phyloP scores from a whole-genome alignment of 768 basidiomycete genomes.

The Sarcomyxa edulis region DNA sequence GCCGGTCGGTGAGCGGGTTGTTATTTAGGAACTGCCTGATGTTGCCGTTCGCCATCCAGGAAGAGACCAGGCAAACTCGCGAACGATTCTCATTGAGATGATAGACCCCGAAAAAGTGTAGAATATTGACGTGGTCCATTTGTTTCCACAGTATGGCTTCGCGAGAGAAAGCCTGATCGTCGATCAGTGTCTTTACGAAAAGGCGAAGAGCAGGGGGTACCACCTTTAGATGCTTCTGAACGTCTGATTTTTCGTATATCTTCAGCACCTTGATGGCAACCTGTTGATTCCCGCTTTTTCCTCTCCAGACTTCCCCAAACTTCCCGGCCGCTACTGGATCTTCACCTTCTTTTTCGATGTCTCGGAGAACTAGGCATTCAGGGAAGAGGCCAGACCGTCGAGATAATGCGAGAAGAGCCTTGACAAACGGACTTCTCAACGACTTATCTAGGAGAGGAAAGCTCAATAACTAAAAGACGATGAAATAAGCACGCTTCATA shows the following conservation, averaged over 20 bases:
- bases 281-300: neutral
- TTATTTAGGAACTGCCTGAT: constrained; percentile 19
- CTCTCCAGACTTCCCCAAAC: constrained; percentile 9
- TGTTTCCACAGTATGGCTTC: constrained; percentile 27
- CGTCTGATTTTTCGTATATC: constrained; percentile 2
- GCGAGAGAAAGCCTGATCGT: constrained; percentile 18
- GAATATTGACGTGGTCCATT: constrained; percentile 22
- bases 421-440: neutral
- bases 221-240: constrained; percentile 7
- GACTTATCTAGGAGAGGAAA: neutral
- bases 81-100: constrained; percentile 17
- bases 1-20: constrained; percentile 13
- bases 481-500: neutral
- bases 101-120: constrained; percentile 32
- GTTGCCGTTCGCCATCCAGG: constrained; percentile 34
- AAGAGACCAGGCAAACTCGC: constrained; percentile 29
- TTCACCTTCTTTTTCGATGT: neutral
- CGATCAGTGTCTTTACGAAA: neutral
- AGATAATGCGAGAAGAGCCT: constrained; percentile 18
- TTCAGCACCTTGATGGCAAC: constrained; percentile 10
- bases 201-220: neutral
- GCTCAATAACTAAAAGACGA: constrained; percentile 1
- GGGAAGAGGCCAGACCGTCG: constrained; percentile 21
- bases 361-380: constrained; percentile 15
- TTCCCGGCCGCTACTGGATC: constrained; percentile 1